phyloP scores from a whole-genome alignment of 2,329 filamentous ascomycete species.

The Calonectria ilicicola region DNA sequence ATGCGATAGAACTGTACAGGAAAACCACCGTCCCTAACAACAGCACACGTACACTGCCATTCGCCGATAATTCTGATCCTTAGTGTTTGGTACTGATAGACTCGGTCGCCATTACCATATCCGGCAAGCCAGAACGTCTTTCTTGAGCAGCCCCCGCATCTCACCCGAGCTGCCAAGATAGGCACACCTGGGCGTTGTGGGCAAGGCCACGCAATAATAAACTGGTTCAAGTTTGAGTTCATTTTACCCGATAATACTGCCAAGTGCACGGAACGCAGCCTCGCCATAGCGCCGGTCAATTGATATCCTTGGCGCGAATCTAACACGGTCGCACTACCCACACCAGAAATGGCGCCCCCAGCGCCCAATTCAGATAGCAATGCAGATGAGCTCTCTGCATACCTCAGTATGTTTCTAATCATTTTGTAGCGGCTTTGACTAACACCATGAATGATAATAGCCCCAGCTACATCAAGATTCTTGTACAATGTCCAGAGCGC shows the following conservation, averaged over 20 bases:
- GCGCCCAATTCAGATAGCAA: background rate
- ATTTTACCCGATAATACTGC: background rate
- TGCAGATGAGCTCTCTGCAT: background rate
- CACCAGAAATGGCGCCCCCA: background rate
- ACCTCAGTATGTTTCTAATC: background rate
- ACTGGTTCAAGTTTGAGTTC: background rate
- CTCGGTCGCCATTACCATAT: conserved; percentile 5
- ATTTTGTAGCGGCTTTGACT: background rate
- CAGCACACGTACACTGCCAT: background rate
- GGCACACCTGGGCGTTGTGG: background rate
- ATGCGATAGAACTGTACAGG: background rate
- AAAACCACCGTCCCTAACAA: background rate
- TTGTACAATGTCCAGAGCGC: conserved; percentile 16
- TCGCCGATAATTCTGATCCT: background rate
- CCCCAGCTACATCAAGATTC: conserved; percentile 5
- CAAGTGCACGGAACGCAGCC: background rate
- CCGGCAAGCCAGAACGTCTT: background rate
- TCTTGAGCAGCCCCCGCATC: background rate
- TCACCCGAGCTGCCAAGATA: background rate
- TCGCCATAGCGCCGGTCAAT: background rate
- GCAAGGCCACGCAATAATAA: background rate
- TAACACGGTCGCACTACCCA: background rate
- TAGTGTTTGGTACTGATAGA: background rate
- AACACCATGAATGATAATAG: background rate
- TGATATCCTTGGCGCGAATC: background rate